These are phyloP conservation scores for Barnettozyma populi DNA, from an alignment of 805 yeast genomes.

Conservation along the genomic window DNA sequence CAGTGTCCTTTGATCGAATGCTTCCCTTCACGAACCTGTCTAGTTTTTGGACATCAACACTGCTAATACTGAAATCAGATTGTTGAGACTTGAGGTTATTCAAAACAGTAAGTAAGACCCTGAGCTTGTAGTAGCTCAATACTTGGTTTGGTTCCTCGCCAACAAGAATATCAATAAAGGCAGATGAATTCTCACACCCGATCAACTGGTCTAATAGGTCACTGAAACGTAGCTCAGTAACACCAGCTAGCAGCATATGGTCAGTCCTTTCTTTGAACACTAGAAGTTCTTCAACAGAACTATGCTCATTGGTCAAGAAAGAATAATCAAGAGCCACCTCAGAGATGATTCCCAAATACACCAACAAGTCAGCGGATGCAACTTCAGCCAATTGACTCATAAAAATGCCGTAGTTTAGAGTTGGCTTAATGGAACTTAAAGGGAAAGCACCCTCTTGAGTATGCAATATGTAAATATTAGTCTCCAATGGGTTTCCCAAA, in stretches of 20 bases:
- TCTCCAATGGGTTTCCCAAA: slow-evolving; percentile 42
- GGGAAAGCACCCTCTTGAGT: slow-evolving; percentile 11
- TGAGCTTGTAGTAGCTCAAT: slow-evolving; percentile 28
- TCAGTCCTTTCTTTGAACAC: background rate
- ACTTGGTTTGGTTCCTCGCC: slow-evolving; percentile 3
- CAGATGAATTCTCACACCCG: background rate
- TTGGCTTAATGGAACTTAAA: slow-evolving; percentile 11
- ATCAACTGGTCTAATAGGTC: background rate
- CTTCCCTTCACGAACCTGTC: slow-evolving; percentile 30
- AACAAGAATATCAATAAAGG: slow-evolving; percentile 4
- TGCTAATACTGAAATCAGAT: background rate
- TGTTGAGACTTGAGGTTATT: slow-evolving; percentile 25
- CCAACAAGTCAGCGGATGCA: slow-evolving; percentile 15
- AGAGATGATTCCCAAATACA: slow-evolving; percentile 29
- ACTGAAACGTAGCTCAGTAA: background rate
- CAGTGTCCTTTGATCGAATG: slow-evolving; percentile 30
- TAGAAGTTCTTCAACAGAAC: background rate
- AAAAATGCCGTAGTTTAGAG: slow-evolving; percentile 25
- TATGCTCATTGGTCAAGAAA: slow-evolving; percentile 23
- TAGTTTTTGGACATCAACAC: slow-evolving; percentile 9
- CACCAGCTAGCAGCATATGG: background rate
- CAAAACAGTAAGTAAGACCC: slow-evolving; percentile 31
- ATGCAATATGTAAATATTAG: slow-evolving; percentile 30
- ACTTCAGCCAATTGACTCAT: slow-evolving; percentile 17
- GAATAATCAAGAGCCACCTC: slow-evolving; percentile 36